phyloP scores from a whole-genome alignment of 1,139 yeast genomes.

The Candida freyschussii region DNA sequence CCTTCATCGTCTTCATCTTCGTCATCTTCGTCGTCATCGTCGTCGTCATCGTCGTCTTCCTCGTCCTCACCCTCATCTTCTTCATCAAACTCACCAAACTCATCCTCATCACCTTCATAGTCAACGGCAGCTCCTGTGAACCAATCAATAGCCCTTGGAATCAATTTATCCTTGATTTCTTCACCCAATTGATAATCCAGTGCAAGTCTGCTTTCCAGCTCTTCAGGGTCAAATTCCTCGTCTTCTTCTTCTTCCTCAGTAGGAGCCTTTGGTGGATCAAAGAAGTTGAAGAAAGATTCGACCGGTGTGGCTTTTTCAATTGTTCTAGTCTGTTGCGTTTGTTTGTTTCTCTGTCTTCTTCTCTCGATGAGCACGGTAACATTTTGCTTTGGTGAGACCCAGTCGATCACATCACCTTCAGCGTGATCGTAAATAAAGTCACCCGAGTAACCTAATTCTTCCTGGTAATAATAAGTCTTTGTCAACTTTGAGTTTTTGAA shows the following conservation, averaged over 20 bases:
- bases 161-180: constrained; percentile 89
- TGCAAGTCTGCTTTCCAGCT: constrained; percentile 79
- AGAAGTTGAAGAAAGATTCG: constrained; percentile 92
- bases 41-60: constrained; percentile 28
- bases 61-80: constrained; percentile 35
- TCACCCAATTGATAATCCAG: constrained; percentile 95
- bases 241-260: constrained; percentile 43
- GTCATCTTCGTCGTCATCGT: constrained; percentile 29
- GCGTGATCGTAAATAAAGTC: constrained; percentile 97
- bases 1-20: constrained; percentile 15
- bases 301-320: constrained; percentile 91
- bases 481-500: constrained; percentile 68
- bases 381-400: constrained; percentile 78
- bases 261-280: constrained; percentile 88
- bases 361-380: constrained; percentile 86
- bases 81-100: constrained; percentile 43
- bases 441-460: constrained; percentile 90
- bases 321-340: constrained; percentile 94
- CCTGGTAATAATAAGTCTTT: constrained; percentile 91
- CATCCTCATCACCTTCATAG: constrained; percentile 49
- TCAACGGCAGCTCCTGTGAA: constrained; percentile 94
- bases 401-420: constrained; percentile 80
- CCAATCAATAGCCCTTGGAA: constrained; percentile 97
- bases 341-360: constrained; percentile 97
- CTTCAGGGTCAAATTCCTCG: constrained; percentile 55